phyloP scores from a whole-genome alignment of 371 early-diverging fungal species.

The Nematocida sp. region DNA sequence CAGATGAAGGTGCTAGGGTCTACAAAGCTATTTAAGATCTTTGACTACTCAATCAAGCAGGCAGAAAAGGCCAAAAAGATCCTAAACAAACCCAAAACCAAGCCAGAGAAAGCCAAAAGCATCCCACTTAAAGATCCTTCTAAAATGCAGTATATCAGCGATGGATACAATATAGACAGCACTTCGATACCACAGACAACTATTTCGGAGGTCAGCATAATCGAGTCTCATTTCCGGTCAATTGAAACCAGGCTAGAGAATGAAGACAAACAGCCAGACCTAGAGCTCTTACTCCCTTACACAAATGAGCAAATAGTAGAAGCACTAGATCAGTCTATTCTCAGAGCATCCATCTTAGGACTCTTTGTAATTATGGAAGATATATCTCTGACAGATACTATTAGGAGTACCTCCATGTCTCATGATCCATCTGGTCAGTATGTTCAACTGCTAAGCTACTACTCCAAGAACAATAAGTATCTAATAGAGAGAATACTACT shows the following conservation, averaged over 20 bases:
- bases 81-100: not conserved
- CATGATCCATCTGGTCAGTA: constrained; percentile 35
- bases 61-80: constrained; percentile 37
- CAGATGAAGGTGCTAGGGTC: constrained; percentile 48
- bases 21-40: constrained; percentile 48
- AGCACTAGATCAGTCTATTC: not conserved
- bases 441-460: constrained; percentile 39
- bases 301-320: not conserved
- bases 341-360: constrained; percentile 11
- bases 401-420: constrained; percentile 28
- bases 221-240: constrained; percentile 31
- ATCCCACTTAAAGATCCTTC: not conserved
- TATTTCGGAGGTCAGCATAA: constrained; percentile 42
- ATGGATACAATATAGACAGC: constrained; percentile 10
- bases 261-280: not conserved
- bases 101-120: not conserved
- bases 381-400: constrained; percentile 12
- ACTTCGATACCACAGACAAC: not conserved
- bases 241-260: constrained; percentile 12
- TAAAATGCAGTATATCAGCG: constrained; percentile 37
- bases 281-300: constrained; percentile 2
- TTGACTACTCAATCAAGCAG: constrained; percentile 38
- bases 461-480: not conserved
- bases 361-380: constrained; percentile 45
- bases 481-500: constrained; percentile 29